Conservation (phyloP, 352 stramenopile species). For the Phytophthora europaea region DNA sequence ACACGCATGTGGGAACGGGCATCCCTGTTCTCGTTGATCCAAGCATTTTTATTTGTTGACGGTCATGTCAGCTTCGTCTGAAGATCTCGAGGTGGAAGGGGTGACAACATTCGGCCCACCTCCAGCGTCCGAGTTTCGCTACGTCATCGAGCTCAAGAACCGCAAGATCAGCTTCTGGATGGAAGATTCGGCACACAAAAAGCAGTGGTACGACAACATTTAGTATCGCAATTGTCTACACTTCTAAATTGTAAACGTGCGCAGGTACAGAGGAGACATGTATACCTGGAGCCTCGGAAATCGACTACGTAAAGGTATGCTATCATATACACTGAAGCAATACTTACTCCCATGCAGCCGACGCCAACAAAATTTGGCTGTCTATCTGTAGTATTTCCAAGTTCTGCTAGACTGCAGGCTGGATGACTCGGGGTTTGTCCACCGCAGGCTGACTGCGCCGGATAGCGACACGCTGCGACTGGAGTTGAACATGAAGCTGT, state of each 20-base stretch:
- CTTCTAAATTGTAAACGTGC: too few relatives aligned
- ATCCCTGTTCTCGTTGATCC: too few relatives aligned
- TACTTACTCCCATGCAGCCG: not conserved
- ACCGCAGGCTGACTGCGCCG: not conserved
- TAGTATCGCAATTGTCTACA: too few relatives aligned
- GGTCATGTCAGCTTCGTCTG: not conserved
- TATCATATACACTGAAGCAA: too few relatives aligned
- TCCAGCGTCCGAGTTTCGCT: not conserved
- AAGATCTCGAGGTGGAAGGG: conserved; percentile 7
- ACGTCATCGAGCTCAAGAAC: not conserved
- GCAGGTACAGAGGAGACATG: not conserved
- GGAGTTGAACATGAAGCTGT: not conserved
- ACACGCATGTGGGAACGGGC: too few relatives aligned
- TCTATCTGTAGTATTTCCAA: not conserved
- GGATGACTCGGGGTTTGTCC: not conserved
- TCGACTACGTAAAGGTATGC: not conserved
- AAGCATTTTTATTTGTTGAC: too few relatives aligned
- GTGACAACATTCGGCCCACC: conserved; percentile 5
- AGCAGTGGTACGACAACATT: not conserved
- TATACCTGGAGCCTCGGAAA: not conserved
- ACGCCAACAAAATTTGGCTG: not conserved
- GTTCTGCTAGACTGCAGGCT: not conserved
- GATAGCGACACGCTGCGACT: not conserved
- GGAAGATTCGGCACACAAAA: not conserved
- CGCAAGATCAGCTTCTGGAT: not conserved